phyloP scores from a whole-genome alignment of 352 stramenopile species.

The Phytophthora sp. region DNA sequence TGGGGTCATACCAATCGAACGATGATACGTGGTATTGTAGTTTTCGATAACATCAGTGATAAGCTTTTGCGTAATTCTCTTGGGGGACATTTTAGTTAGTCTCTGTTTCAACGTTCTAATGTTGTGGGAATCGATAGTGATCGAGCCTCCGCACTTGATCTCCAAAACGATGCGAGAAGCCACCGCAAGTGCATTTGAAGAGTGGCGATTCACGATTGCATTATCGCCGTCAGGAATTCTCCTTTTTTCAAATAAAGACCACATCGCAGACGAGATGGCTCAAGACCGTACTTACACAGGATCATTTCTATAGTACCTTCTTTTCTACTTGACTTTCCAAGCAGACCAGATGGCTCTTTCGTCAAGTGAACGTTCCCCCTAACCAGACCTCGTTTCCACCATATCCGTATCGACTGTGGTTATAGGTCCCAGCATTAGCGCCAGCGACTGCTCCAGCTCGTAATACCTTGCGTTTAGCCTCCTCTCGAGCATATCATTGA shows the following conservation, averaged over 20 bases:
- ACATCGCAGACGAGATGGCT: constrained; percentile 6
- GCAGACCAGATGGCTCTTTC: too few relatives aligned
- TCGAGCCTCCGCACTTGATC: neutral
- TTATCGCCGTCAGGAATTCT: constrained; percentile 9
- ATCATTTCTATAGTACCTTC: too few relatives aligned
- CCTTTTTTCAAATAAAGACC: constrained; percentile 5
- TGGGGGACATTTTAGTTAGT: too few relatives aligned
- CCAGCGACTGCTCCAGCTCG: neutral
- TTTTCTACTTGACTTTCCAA: too few relatives aligned
- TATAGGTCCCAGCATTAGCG: neutral
- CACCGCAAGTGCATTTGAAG: too few relatives aligned
- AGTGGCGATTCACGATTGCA: neutral
- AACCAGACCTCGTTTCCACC: neutral
- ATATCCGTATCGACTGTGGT: constrained; percentile 1
- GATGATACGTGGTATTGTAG: too few relatives aligned
- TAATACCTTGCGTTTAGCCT: constrained; percentile 8
- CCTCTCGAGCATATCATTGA: constrained; percentile 23
- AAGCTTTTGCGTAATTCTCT: too few relatives aligned
- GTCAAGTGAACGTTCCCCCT: neutral
- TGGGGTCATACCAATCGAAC: too few relatives aligned
- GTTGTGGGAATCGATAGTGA: constrained; percentile 5
- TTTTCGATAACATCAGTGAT: too few relatives aligned
- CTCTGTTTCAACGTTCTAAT: too few relatives aligned
- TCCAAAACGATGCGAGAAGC: neutral
- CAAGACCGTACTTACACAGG: too few relatives aligned